phyloP scores from a whole-genome alignment of 345 rosid species.

The Reutealis trisperma region DNA sequence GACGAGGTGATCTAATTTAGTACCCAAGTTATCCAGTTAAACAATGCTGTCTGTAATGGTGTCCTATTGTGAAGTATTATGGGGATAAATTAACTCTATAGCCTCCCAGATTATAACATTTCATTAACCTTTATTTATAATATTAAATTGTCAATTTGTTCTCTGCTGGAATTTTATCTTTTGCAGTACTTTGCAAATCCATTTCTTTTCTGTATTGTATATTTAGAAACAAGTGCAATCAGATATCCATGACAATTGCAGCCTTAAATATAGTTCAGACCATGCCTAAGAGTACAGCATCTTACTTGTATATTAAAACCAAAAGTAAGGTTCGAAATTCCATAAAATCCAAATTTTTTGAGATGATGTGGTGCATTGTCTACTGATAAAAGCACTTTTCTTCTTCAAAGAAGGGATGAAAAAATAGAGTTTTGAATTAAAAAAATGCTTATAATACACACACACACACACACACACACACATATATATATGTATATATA shows the following conservation, averaged over 20 bases:
- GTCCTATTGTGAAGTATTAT: background rate
- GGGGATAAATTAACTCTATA: no score
- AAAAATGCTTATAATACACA: no score
- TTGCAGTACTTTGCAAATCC: background rate
- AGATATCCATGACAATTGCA: background rate
- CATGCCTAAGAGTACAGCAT: background rate
- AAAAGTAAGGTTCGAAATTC: background rate
- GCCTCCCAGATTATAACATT: no score
- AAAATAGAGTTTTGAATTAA: no score
- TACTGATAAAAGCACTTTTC: no score
- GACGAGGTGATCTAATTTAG: background rate
- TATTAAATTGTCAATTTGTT: background rate
- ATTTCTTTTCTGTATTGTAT: background rate
- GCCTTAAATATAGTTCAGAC: background rate
- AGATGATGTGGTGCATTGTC: background rate
- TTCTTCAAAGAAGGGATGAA: no score
- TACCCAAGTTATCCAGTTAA: background rate
- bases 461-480: no score
- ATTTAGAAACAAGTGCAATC: background rate
- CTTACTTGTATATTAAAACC: background rate
- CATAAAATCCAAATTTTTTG: background rate
- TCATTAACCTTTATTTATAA: background rate
- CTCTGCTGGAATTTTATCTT: background rate
- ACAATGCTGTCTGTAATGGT: background rate
- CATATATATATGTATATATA: no score